phyloP scores from a whole-genome alignment of 1,139 yeast species.

The Suhomyces choctaworum region DNA sequence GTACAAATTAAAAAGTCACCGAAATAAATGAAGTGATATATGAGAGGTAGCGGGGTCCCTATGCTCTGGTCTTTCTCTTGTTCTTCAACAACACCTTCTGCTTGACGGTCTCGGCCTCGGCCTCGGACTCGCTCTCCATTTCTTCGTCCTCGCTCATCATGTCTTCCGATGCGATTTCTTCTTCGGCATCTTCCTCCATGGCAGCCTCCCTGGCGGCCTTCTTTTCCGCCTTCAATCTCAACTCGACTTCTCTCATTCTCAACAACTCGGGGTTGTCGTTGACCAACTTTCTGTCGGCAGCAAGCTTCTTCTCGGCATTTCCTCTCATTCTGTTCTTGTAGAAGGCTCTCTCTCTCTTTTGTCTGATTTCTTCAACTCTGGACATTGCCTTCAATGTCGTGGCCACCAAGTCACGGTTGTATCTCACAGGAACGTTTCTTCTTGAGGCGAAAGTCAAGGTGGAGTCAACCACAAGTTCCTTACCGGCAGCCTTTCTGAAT shows the following conservation, averaged over 20 bases:
- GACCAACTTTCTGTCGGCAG: slow-evolving; percentile 83
- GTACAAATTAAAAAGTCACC: slow-evolving; percentile 9
- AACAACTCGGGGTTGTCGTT: slow-evolving; percentile 86
- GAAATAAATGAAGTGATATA: slow-evolving; percentile 8
- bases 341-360: slow-evolving; percentile 96
- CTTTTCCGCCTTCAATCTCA: slow-evolving; percentile 77
- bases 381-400: slow-evolving; percentile 95
- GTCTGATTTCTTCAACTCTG: slow-evolving; percentile 93
- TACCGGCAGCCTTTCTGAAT: slow-evolving; percentile 98
- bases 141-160: slow-evolving; percentile 38
- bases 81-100: slow-evolving; percentile 79
- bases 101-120: slow-evolving; percentile 48
- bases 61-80: slow-evolving; percentile 50
- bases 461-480: slow-evolving; percentile 96
- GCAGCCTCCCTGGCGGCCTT: slow-evolving; percentile 58
- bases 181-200: slow-evolving; percentile 48
- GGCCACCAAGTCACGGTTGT: slow-evolving; percentile 93
- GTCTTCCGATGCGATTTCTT: slow-evolving; percentile 41
- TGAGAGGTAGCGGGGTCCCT: not conserved
- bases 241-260: slow-evolving; percentile 89
- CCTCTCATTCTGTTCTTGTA: slow-evolving; percentile 99
- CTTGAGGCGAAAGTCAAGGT: slow-evolving; percentile 95
- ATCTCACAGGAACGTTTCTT: slow-evolving; percentile 96
- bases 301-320: slow-evolving; percentile 83
- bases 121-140: slow-evolving; percentile 45